A percentile compares a stretch with the other conserved stretches of the same genome.
Conservation (phyloP, 208 protist species). For the Wallacemonas sp. region DNA sequence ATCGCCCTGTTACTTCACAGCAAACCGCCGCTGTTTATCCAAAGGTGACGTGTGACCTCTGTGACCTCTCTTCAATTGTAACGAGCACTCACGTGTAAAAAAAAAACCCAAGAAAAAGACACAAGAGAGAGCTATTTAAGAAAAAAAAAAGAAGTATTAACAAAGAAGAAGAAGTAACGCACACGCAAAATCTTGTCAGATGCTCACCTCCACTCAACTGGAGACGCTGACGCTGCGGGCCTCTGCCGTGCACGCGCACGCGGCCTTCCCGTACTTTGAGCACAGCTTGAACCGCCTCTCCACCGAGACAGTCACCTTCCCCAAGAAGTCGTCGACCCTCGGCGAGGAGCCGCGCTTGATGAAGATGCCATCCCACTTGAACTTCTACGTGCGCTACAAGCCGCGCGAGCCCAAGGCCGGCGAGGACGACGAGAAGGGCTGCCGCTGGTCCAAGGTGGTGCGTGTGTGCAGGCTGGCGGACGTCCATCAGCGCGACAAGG, state of each 20-base stretch:
- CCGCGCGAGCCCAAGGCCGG: constrained; percentile 29
- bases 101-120: constrained; percentile 12
- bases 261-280: constrained; percentile 56
- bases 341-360: constrained; percentile 24
- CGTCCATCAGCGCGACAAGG: constrained; percentile 7
- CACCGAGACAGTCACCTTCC: neutral
- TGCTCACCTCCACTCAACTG: constrained; percentile 45
- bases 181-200: neutral
- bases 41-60: no score
- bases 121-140: constrained; percentile 12
- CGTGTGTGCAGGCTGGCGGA: constrained; percentile 29
- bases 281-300: constrained; percentile 40
- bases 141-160: neutral
- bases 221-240: constrained; percentile 62
- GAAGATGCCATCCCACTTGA: constrained; percentile 40
- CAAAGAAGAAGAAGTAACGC: neutral
- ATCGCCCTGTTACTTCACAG: no score
- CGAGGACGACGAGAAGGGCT: constrained; percentile 37
- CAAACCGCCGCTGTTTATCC: no score
- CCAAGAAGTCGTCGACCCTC: constrained; percentile 3
- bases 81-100: no score
- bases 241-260: constrained; percentile 66
- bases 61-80: no score
- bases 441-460: constrained; percentile 64
- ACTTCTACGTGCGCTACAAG: constrained; percentile 70